Evolutionary conservation across 2,329 filamentous ascomycete species (phyloP).

Genomic region (Aspergillus luchuensis): DNA sequence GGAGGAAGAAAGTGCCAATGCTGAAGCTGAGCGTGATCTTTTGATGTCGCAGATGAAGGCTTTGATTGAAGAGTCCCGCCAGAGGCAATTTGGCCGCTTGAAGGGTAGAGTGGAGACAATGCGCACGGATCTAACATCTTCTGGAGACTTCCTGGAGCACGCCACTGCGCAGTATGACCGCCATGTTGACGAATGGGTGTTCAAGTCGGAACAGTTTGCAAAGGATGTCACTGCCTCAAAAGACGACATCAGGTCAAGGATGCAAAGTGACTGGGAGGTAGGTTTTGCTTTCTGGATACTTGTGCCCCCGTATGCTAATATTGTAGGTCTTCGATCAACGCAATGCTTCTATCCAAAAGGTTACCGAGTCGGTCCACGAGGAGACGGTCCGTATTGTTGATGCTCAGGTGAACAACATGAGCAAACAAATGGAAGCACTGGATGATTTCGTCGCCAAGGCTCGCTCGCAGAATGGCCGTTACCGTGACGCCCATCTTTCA

Average conservation of each 20-base stretch:
- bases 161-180: conserved; percentile 67
- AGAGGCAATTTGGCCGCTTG: conserved; percentile 72
- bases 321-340: conserved; percentile 70
- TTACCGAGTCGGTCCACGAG: conserved; percentile 83
- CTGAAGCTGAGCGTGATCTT: conserved; percentile 71
- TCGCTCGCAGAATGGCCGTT: conserved; percentile 74
- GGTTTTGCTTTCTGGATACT: conserved; percentile 35
- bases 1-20: conserved; percentile 73
- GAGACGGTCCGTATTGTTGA: conserved; percentile 89
- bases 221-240: conserved; percentile 71
- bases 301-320: conserved; percentile 27
- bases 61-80: conserved; percentile 74
- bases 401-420: conserved; percentile 83
- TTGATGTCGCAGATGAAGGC: conserved; percentile 74
- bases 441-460: conserved; percentile 89
- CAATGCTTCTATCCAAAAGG: conserved; percentile 79
- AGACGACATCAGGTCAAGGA: conserved; percentile 75
- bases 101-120: conserved; percentile 64
- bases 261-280: conserved; percentile 85
- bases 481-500: conserved; percentile 69
- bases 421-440: conserved; percentile 82
- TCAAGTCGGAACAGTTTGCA: conserved; percentile 68
- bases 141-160: conserved; percentile 66
- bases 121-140: conserved; percentile 64
- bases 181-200: conserved; percentile 74